Evolutionary conservation across 495 filamentous ascomycete genomes (phyloP).

Genomic region (Lichenothelia convexa): DNA sequence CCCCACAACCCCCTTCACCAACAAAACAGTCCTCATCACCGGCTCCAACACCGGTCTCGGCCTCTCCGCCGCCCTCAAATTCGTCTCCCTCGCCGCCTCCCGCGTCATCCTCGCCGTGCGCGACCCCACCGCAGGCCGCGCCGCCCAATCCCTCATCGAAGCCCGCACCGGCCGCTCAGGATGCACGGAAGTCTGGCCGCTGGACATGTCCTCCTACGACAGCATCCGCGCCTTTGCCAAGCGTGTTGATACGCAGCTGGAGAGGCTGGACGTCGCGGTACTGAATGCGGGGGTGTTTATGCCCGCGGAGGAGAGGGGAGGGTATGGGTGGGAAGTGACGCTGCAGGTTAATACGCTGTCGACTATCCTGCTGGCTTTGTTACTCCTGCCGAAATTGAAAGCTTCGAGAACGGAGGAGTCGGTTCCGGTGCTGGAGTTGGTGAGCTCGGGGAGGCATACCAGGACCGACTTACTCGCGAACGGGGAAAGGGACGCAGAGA

Average conservation of each 20-base stretch:
- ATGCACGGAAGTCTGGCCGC: conserved; percentile 10
- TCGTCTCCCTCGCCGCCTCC: conserved; percentile 3
- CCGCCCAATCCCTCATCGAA: conserved; percentile 6
- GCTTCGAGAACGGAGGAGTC: conserved; percentile 2
- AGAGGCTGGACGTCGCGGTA: conserved; percentile 10
- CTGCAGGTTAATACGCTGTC: conserved; percentile 43
- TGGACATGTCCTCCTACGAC: conserved; percentile 11
- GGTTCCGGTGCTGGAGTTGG: conserved; percentile 9
- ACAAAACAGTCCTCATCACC: conserved; percentile 7
- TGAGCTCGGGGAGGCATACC: conserved; percentile 2
- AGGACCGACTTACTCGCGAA: background rate
- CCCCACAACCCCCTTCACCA: conserved; percentile 2
- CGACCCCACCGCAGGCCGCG: conserved; percentile 3
- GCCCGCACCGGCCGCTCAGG: background rate
- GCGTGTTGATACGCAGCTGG: conserved; percentile 6
- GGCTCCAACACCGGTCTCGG: conserved; percentile 9
- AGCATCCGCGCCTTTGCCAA: conserved; percentile 10
- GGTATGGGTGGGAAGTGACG: conserved; percentile 34
- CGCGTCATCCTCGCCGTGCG: conserved; percentile 8
- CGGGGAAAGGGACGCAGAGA: background rate
- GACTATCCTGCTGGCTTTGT: conserved; percentile 34
- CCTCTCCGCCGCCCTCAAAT: conserved; percentile 8
- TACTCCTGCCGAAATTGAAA: conserved; percentile 31
- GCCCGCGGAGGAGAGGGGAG: background rate
- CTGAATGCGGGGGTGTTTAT: conserved; percentile 10